These are phyloP conservation scores for Mucor lusitanicus DNA, from an alignment of 371 early-diverging fungal genomes.

Conservation along the genomic window DNA sequence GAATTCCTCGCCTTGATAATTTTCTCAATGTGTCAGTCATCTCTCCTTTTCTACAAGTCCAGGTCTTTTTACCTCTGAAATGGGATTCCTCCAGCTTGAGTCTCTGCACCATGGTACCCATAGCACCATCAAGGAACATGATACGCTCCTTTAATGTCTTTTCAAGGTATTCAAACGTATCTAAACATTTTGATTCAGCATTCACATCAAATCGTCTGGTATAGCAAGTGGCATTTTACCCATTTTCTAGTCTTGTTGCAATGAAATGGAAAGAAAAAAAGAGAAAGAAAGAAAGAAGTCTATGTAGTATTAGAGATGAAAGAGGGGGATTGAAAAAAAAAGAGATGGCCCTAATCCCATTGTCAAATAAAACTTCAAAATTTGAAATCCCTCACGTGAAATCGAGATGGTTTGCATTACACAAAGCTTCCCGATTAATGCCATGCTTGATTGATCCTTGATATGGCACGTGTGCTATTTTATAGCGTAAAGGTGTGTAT, in stretches of 20 bases:
- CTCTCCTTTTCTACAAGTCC: too few relatives aligned
- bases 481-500: background rate
- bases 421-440: background rate
- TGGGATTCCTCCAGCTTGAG: constrained; percentile 80
- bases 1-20: constrained; percentile 68
- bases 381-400: background rate
- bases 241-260: background rate
- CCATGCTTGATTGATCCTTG: too few relatives aligned
- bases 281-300: too few relatives aligned
- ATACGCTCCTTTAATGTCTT: constrained; percentile 78
- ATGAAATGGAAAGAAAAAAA: background rate
- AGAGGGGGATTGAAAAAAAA: background rate
- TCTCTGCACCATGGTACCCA: constrained; percentile 94
- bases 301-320: background rate
- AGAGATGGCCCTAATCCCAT: background rate
- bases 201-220: too few relatives aligned
- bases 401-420: background rate
- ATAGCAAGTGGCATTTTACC: background rate
- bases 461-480: too few relatives aligned
- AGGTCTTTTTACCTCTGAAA: constrained; percentile 80
- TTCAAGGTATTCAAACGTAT: constrained; percentile 70
- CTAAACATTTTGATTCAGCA: constrained; percentile 21
- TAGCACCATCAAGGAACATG: constrained; percentile 93
- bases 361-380: constrained; percentile 5
- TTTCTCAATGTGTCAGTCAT: too few relatives aligned